Evolutionary conservation across 306 rosid species (phyloP).

Genomic region (Dryas drummondii): DNA sequence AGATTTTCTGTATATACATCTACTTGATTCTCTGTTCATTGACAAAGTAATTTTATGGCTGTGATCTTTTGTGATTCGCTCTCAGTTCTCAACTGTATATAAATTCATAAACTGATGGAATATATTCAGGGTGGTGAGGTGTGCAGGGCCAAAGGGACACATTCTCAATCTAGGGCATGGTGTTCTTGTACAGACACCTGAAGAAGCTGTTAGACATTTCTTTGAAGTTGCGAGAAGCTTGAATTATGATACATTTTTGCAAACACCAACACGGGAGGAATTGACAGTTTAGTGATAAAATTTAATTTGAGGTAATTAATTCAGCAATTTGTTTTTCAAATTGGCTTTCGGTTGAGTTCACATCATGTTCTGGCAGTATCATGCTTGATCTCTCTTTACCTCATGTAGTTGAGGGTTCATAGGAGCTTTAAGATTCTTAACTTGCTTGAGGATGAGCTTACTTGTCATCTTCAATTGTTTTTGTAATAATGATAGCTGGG

Average conservation of each 20-base stretch:
- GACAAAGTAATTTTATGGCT: background rate
- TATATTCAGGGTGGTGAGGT: constrained; percentile 76
- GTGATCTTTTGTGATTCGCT: background rate
- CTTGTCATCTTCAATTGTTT: constrained; percentile 27
- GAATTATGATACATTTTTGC: constrained; percentile 56
- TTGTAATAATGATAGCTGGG: constrained; percentile 27
- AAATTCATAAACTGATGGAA: constrained; percentile 3
- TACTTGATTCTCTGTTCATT: background rate
- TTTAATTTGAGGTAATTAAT: background rate
- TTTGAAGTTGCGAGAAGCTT: constrained; percentile 86
- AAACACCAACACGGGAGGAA: constrained; percentile 44
- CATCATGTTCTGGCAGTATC: constrained; percentile 17
- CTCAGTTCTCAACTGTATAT: background rate
- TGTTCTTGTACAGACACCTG: constrained; percentile 91
- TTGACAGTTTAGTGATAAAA: constrained; percentile 43
- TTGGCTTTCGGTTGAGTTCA: constrained; percentile 22
- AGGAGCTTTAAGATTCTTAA: constrained; percentile 30
- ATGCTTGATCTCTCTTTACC: constrained; percentile 26
- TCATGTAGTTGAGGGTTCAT: constrained; percentile 28
- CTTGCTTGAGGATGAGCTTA: constrained; percentile 34
- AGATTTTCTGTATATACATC: background rate
- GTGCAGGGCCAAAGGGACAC: constrained; percentile 90
- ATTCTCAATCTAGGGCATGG: constrained; percentile 97
- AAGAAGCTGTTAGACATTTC: constrained; percentile 97
- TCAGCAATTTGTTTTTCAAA: constrained; percentile 10